A percentile compares a stretch with the other conserved stretches of the same genome.
These are phyloP conservation scores for Pyrus communis DNA, from an alignment of 306 rosid genomes.

Conservation along the genomic window DNA sequence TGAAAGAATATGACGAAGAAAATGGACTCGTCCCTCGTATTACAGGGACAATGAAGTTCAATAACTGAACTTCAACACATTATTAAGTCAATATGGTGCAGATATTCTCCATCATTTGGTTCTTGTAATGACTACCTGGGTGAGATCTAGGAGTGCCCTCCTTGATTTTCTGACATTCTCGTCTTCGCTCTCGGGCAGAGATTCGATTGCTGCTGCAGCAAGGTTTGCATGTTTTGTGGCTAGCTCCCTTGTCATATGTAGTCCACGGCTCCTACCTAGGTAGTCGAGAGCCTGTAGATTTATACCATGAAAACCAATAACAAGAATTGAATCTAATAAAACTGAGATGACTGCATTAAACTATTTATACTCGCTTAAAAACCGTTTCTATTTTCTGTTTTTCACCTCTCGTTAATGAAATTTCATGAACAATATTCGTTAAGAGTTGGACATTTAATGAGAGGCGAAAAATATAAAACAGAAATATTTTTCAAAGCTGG, in stretches of 20 bases:
- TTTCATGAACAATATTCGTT: not conserved
- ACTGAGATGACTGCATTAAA: not conserved
- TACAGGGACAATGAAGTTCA: not conserved
- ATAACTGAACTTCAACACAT: not conserved
- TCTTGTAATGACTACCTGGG: slow-evolving; percentile 77
- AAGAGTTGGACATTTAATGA: not conserved
- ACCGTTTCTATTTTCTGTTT: not conserved
- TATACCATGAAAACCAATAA: not conserved
- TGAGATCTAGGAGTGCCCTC: slow-evolving; percentile 77
- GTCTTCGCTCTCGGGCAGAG: slow-evolving; percentile 55
- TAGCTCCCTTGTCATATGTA: slow-evolving; percentile 77
- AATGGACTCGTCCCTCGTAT: not conserved
- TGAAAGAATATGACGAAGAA: slow-evolving; percentile 7
- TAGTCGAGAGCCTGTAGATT: slow-evolving; percentile 72
- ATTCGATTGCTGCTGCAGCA: slow-evolving; percentile 84
- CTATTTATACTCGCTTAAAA: no score
- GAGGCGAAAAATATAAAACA: not conserved
- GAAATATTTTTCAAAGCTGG: not conserved
- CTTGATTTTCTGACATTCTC: slow-evolving; percentile 78
- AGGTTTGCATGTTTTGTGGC: slow-evolving; percentile 77
- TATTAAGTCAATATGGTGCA: not conserved
- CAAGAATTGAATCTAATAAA: not conserved
- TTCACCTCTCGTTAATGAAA: not conserved
- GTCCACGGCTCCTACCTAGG: slow-evolving; percentile 74
- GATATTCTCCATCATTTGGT: slow-evolving; percentile 42